phyloP scores from a whole-genome alignment of 305 asterid genomes.

The Fraxinus platypoda region DNA sequence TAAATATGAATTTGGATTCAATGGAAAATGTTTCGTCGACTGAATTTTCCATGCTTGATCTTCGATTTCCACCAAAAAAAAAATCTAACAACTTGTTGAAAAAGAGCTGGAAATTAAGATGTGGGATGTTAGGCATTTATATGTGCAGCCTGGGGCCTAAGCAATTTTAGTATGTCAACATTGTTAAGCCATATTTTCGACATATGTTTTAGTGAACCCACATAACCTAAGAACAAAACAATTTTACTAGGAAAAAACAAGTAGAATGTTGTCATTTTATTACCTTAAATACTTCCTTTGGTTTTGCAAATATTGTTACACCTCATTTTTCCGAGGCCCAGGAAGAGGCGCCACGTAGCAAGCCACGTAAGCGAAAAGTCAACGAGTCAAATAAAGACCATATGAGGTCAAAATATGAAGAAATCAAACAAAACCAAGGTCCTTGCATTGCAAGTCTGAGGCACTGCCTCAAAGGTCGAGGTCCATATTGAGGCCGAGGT shows the following conservation, averaged over 20 bases:
- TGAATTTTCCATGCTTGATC: neutral
- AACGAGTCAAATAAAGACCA: too few species aligned
- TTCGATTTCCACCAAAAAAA: neutral
- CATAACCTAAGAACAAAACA: neutral
- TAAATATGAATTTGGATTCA: neutral
- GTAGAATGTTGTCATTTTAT: conserved; percentile 21
- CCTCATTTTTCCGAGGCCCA: too few species aligned
- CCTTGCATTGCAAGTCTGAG: too few species aligned
- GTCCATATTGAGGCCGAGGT: too few species aligned
- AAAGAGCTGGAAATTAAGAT: conserved; percentile 3
- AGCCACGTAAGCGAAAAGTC: too few species aligned
- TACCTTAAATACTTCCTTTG: neutral
- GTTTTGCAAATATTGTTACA: neutral
- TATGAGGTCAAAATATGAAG: too few species aligned
- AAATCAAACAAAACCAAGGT: too few species aligned
- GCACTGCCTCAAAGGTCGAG: too few species aligned
- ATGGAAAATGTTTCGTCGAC: neutral
- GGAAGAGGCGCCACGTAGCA: too few species aligned
- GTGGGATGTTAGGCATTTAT: conserved; percentile 2
- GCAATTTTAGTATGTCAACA: conserved; percentile 46
- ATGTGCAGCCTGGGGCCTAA: neutral
- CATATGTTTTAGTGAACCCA: conserved; percentile 19
- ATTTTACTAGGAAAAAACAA: neutral
- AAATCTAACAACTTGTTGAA: neutral
- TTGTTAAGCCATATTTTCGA: conserved; percentile 46